phyloP scores from a whole-genome alignment of 106 monocot genomes.

The Platanthera guangdongensis region DNA sequence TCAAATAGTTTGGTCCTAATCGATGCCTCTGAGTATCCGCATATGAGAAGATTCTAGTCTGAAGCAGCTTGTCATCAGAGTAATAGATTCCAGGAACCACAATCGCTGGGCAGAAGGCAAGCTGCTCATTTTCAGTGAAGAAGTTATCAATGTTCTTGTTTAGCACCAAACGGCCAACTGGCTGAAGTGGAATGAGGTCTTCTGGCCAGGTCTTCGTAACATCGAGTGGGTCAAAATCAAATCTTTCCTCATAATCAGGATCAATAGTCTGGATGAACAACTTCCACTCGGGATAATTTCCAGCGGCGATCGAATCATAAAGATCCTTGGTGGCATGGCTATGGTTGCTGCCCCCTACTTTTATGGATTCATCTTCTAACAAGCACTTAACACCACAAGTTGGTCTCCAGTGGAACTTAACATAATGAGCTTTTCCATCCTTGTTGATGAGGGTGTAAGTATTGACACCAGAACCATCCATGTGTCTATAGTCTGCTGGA shows the following conservation, averaged over 20 bases:
- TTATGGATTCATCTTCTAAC: constrained; percentile 34
- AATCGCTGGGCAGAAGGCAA: constrained; percentile 47
- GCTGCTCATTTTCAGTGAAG: constrained; percentile 54
- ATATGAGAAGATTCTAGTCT: constrained; percentile 40
- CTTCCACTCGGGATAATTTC: constrained; percentile 55
- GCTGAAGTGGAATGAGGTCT: constrained; percentile 38
- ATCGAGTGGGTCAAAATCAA: constrained; percentile 54
- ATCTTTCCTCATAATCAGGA: constrained; percentile 40
- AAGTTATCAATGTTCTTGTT: constrained; percentile 61
- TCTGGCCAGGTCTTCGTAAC: constrained; percentile 63
- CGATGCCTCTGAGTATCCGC: constrained; percentile 49
- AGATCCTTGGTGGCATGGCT: constrained; percentile 56
- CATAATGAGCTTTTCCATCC: constrained; percentile 32
- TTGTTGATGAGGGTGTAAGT: constrained; percentile 42
- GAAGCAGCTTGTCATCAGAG: constrained; percentile 57
- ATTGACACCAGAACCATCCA: constrained; percentile 52
- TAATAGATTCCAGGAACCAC: constrained; percentile 48
- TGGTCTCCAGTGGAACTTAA: constrained; percentile 13
- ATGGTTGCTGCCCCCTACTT: constrained; percentile 43
- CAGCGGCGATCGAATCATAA: constrained; percentile 39
- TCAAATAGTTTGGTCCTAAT: constrained; percentile 43
- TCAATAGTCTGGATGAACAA: constrained; percentile 45
- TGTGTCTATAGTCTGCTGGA: constrained; percentile 40
- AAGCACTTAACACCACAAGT: constrained; percentile 42
- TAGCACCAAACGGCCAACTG: constrained; percentile 66